phyloP scores from a whole-genome alignment of 768 basidiomycete genomes.

The Lyophyllum shimeji region DNA sequence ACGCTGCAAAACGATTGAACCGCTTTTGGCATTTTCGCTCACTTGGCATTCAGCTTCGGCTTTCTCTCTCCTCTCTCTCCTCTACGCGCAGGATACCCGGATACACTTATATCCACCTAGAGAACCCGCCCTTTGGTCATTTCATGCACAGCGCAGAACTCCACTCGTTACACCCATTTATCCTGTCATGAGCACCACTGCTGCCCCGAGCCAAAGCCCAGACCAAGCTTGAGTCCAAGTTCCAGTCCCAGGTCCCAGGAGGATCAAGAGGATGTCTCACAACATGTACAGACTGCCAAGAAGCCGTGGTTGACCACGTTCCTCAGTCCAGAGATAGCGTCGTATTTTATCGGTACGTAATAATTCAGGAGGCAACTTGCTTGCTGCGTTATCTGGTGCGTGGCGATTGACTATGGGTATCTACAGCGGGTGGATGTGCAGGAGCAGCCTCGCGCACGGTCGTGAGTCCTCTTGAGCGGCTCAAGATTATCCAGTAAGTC shows the following conservation, averaged over 20 bases:
- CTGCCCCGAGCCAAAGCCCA: conserved; percentile 7
- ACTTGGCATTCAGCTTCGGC: neutral
- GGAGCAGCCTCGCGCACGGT: conserved; percentile 83
- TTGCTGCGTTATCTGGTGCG: neutral
- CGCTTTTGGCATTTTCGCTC: neutral
- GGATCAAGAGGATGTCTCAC: neutral
- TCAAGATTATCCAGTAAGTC: conserved; percentile 95
- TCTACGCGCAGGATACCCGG: conserved; percentile 13
- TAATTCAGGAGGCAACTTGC: neutral
- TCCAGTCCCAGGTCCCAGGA: too few species aligned
- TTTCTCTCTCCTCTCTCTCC: neutral
- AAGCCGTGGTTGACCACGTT: conserved; percentile 16
- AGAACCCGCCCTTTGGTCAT: conserved; percentile 8
- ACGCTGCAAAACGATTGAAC: neutral
- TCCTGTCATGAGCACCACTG: conserved; percentile 9
- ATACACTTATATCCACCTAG: conserved; percentile 5
- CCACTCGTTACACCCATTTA: conserved; percentile 5
- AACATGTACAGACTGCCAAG: conserved; percentile 9
- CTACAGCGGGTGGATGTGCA: conserved; percentile 53
- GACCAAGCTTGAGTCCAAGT: conserved; percentile 3
- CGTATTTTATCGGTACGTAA: conserved; percentile 43
- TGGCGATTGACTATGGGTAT: conserved; percentile 9
- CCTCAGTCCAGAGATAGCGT: conserved; percentile 37
- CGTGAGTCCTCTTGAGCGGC: conserved; percentile 86
- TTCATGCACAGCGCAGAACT: conserved; percentile 14